Evolutionary conservation across 352 stramenopile genomes (phyloP).

Genomic region (Phytopythium aichiense): DNA sequence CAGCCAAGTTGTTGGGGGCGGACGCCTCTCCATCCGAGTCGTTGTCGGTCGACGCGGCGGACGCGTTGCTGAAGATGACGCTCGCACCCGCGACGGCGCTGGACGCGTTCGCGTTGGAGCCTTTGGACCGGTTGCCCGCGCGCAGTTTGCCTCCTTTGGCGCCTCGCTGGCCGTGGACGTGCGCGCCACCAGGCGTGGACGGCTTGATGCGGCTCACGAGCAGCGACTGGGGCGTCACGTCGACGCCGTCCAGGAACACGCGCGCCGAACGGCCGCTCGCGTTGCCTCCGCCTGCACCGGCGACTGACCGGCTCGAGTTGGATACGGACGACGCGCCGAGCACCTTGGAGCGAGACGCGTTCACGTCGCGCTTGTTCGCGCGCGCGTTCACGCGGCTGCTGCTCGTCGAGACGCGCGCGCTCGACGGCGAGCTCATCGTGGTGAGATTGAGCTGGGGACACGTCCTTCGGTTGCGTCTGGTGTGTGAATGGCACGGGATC

Average conservation of each 20-base stretch:
- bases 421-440: slow-evolving; percentile 49
- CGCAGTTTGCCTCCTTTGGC: slow-evolving; percentile 18
- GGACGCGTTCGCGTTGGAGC: slow-evolving; percentile 12
- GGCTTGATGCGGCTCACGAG: slow-evolving; percentile 71
- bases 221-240: slow-evolving; percentile 77
- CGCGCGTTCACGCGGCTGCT: slow-evolving; percentile 27
- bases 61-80: slow-evolving; percentile 47
- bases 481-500: too few species aligned
- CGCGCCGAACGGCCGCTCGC: slow-evolving; percentile 35
- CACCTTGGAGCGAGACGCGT: slow-evolving; percentile 46
- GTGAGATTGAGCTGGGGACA: too few species aligned
- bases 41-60: slow-evolving; percentile 52
- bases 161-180: slow-evolving; percentile 13
- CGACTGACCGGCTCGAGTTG: slow-evolving; percentile 64
- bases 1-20: slow-evolving; percentile 14
- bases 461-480: too few species aligned
- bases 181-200: slow-evolving; percentile 23
- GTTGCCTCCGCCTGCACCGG: slow-evolving; percentile 30
- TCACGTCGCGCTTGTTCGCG: slow-evolving; percentile 41
- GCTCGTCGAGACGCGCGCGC: slow-evolving; percentile 30
- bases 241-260: slow-evolving; percentile 62
- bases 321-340: slow-evolving; percentile 62
- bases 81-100: slow-evolving; percentile 34
- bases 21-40: slow-evolving; percentile 40
- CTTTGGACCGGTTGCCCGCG: slow-evolving; percentile 29